Evolutionary conservation across 371 early-diverging fungal genomes (phyloP).

Genomic region (Vairimorpha apis): DNA sequence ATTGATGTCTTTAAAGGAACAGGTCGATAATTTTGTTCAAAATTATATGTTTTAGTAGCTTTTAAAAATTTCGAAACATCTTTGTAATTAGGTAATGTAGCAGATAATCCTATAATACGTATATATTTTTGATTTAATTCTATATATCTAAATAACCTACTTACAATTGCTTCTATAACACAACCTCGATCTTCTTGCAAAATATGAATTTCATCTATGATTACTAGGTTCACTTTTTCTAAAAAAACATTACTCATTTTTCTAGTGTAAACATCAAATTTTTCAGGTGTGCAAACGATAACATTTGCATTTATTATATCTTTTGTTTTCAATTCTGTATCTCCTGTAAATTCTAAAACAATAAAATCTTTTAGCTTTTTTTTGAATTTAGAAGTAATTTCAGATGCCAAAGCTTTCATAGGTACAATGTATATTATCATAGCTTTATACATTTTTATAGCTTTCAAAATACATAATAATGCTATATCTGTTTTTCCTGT

Average conservation of each 20-base stretch:
- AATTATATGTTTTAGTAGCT: conserved; percentile 79
- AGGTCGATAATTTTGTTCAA: conserved; percentile 78
- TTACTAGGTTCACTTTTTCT: conserved; percentile 76
- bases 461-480: conserved; percentile 68
- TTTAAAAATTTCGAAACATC: conserved; percentile 91
- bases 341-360: conserved; percentile 94
- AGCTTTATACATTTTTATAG: conserved; percentile 63
- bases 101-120: conserved; percentile 87
- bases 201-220: conserved; percentile 98
- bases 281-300: conserved; percentile 98
- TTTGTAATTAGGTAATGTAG: conserved; percentile 93
- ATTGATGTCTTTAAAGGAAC: conserved; percentile 67
- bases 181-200: conserved; percentile 96
- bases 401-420: conserved; percentile 96
- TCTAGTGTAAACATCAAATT: conserved; percentile 96
- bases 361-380: conserved; percentile 70
- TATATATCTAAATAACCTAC: conserved; percentile 77
- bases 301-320: conserved; percentile 86
- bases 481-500: conserved; percentile 89
- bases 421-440: conserved; percentile 98
- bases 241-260: conserved; percentile 66
- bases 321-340: conserved; percentile 81
- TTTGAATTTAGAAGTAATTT: conserved; percentile 84
- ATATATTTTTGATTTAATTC: conserved; percentile 79
- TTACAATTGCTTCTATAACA: conserved; percentile 86